Evolutionary conservation across 2,329 filamentous ascomycete genomes (phyloP), one percentile per base, ranked within the genome.

Genomic region (Apiospora sp.): DNA sequence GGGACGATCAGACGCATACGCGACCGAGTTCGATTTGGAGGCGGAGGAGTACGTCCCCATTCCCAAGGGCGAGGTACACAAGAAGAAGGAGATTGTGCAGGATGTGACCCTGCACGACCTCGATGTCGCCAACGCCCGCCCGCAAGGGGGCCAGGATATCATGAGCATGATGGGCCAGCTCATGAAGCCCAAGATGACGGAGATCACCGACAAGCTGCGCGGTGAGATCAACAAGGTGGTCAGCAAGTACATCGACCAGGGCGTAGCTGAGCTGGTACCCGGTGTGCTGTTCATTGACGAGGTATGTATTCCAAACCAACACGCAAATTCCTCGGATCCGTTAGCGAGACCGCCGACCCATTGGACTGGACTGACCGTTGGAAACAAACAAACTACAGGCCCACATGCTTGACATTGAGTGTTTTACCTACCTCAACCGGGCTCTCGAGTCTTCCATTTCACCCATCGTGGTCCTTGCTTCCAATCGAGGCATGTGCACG

Each of bases 81-180:
- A 99, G 90, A 98, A 74, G 91, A 99, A 99, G 88, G 96, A 99
- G 85, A 97, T 99, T 78, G 96, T 99, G 48, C 96, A 99, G 83
- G 96, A 99, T 80, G 96, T 99, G 75, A 98, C 96, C 67, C 89
- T 99, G 75, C 96, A 99, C 83, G 96, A 99, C 81, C 87, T 99
- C 72, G 96, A 99, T 80, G 93, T 98, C 75, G 96, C 96, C 76
- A 99, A 99, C 80, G 93, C 96, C 19, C 89, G 96, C 79, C 96
- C 96, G 5, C 95, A 98, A 86, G 96, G 96, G 71, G 96, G 96
- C 64, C 96, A 99, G 87, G 96, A 99, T 83, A 97, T 99, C 77
- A 98, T 99, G 95, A 98, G 95, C 86, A 98, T 99, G 96, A 98
- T 99, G 96, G 96, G 96, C 79, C 96, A 99, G 84, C 86, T 99